Conservation (phyloP, 768 basidiomycete species). For the Cystobasidium ongulense region DNA sequence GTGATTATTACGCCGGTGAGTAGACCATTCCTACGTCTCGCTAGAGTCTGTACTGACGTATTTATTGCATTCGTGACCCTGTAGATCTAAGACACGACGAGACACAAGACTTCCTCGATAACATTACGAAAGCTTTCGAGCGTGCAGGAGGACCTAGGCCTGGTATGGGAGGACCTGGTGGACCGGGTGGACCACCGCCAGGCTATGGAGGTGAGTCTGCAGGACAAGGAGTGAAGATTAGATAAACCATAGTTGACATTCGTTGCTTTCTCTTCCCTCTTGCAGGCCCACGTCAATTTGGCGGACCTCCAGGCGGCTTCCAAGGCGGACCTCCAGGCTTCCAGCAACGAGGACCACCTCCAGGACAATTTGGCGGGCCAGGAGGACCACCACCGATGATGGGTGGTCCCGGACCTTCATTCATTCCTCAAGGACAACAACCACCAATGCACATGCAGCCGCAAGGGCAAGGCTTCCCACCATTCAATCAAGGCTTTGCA, state of each 20-base stretch:
- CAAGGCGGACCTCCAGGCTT: not conserved
- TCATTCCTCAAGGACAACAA: constrained; percentile 15
- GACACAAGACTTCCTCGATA: constrained; percentile 95
- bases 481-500: not conserved
- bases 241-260: too few species aligned
- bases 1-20: constrained; percentile 93
- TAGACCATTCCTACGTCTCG: too few species aligned
- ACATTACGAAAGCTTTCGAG: constrained; percentile 91
- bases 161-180: not conserved
- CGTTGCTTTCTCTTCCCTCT: not conserved
- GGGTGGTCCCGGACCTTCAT: constrained; percentile 4
- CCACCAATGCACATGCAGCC: not conserved
- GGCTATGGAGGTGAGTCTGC: constrained; percentile 3
- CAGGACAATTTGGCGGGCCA: constrained; percentile 19
- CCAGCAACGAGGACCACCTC: constrained; percentile 5
- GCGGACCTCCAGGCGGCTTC: not conserved
- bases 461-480: constrained; percentile 1
- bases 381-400: constrained; percentile 17
- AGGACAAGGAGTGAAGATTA: not conserved
- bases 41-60: not conserved
- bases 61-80: not conserved
- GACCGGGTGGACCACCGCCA: not conserved
- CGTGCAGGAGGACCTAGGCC: constrained; percentile 49
- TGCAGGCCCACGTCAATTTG: constrained; percentile 10
- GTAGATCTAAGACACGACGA: constrained; percentile 67